Percentiles rank a stretch among this genome's conserved stretches.
Conservation (phyloP, 495 filamentous ascomycete species). For the Aspergillus egyptiacus region DNA sequence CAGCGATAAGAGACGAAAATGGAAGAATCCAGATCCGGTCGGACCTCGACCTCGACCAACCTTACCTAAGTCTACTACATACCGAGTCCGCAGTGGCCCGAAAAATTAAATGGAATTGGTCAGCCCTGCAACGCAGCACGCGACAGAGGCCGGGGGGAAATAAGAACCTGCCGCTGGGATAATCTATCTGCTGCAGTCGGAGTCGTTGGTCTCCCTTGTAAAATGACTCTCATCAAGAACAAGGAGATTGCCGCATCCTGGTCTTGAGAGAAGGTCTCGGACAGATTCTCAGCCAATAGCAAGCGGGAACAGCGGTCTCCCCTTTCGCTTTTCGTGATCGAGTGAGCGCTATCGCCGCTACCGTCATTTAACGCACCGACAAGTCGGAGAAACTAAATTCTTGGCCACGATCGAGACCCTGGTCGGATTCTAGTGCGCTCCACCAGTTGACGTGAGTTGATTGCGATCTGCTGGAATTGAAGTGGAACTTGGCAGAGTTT, state of each 20-base stretch:
- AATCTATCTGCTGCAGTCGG: background rate
- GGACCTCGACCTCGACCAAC: too few relatives aligned
- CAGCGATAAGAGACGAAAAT: background rate
- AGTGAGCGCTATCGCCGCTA: background rate
- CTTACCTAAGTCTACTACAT: too few relatives aligned
- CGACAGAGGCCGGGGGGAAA: background rate
- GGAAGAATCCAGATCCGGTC: background rate
- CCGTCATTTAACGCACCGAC: conserved; percentile 8
- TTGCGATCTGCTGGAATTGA: conserved; percentile 14
- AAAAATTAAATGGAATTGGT: too few relatives aligned
- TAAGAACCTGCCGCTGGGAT: background rate
- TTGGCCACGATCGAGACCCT: conserved; percentile 24
- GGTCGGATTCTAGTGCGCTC: conserved; percentile 15
- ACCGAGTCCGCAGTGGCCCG: too few relatives aligned
- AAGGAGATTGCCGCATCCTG: too few relatives aligned
- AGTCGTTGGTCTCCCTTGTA: background rate
- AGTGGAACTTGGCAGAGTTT: background rate
- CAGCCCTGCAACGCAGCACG: background rate
- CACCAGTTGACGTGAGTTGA: conserved; percentile 11
- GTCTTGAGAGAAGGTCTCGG: background rate
- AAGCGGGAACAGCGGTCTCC: too few relatives aligned
- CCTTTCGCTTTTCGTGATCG: background rate
- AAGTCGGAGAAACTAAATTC: conserved; percentile 8
- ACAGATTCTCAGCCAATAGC: too few relatives aligned
- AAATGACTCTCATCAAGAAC: background rate